Evolutionary conservation across 495 filamentous ascomycete genomes (phyloP).

Genomic region (Bombardia bombarda): DNA sequence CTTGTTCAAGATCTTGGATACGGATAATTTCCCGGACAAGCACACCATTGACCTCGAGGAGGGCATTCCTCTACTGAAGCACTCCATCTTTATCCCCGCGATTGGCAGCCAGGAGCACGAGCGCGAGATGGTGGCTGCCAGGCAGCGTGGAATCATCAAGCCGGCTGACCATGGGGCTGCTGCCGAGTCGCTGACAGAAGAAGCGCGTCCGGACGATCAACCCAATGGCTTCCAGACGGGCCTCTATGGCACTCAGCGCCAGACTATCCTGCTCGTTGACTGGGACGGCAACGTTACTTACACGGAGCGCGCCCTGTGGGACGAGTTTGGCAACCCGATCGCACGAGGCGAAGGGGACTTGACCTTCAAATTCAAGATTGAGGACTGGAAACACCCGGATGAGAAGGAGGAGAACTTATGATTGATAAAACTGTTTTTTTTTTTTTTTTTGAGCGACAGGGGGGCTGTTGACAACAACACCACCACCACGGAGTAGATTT

Average conservation of each 20-base stretch:
- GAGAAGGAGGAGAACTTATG: background rate
- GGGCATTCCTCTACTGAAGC: conserved; percentile 59
- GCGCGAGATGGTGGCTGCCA: conserved; percentile 43
- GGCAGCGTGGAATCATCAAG: conserved; percentile 16
- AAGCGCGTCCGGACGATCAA: conserved; percentile 13
- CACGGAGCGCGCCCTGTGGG: conserved; percentile 76
- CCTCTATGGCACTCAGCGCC: conserved; percentile 87
- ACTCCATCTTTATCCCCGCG: conserved; percentile 79
- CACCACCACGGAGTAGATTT: too few relatives aligned
- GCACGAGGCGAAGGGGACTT: conserved; percentile 53
- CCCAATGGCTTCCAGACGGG: conserved; percentile 42
- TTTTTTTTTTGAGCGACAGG: too few relatives aligned
- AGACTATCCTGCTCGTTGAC: conserved; percentile 77
- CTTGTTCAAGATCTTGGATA: conserved; percentile 63
- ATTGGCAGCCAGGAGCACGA: conserved; percentile 48
- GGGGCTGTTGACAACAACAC: too few relatives aligned
- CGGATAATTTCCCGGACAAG: conserved; percentile 61
- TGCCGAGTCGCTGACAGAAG: conserved; percentile 13
- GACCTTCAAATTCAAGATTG: conserved; percentile 55
- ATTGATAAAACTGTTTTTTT: too few relatives aligned
- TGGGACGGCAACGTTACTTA: conserved; percentile 69
- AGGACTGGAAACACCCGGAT: conserved; percentile 31
- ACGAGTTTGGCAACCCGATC: conserved; percentile 54
- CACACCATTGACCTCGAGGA: conserved; percentile 55
- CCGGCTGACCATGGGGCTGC: conserved; percentile 6